Base-by-base conservation (phyloP, 106 monocot genomes). In the Vanilla planifolia region DNA sequence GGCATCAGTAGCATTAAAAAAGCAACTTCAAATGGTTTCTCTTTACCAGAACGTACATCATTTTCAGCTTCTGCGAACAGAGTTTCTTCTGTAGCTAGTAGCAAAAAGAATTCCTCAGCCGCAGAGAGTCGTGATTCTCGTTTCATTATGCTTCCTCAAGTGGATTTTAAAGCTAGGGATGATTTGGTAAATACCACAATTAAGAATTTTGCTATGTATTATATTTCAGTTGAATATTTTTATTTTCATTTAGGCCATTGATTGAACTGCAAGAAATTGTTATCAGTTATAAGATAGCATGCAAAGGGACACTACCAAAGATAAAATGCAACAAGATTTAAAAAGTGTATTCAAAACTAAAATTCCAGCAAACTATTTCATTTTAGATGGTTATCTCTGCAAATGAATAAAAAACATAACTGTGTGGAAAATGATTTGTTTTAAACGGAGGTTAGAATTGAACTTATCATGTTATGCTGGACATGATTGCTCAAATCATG, bases 131-230 rank as follows among this genome's bases (percentile, higher is more conserved):
- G 69, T 28, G 86, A 86, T 75, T 78, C 79, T 57, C 82, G 74
- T 8, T 65, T 87, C 39, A 81, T 81, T 59, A 87, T 96, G 89
- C 84, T 91, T 6, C 96, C 96, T 11, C 84, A 87, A 60, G 86
- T 98, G 50, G 96, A 98, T 56, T 21, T 77, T 35, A 98, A 85
- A 67, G 76, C 84, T 21, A 77, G 84, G 7, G 91, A 98, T 71
- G 91, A 88, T 45, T 36, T 81, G 87, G 96, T 98, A 58, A 53
- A 69, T 71, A 33, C 10, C 24, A 45, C 40, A 21, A 32, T 55
- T 15, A 9, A 5, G n/a, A 30, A 28, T 15, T 57, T 4, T 20
- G 17, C 9, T 55, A 17, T 57, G n/a, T 53, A 32, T 32, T 0
- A 4, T 23, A 32, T 29, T 17, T 53, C 32, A 13, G 0, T 53